Evolutionary conservation across 208 protist genomes (phyloP), one percentile per base, ranked within the genome.

Genomic region (Zelonia costaricensis): DNA sequence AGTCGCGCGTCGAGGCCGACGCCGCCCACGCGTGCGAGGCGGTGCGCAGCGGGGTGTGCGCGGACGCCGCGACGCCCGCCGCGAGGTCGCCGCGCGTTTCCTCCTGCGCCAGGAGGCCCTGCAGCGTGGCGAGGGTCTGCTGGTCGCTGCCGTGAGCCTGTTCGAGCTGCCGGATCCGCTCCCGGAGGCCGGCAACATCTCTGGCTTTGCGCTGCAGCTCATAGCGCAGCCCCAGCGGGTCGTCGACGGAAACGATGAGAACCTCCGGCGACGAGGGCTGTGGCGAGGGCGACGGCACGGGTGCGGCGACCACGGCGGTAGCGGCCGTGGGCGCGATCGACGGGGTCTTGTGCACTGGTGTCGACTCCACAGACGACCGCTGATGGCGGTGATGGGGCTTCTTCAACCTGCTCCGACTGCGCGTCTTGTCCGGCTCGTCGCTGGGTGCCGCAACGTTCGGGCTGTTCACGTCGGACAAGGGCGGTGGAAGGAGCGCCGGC

Each of bases 131-230:
- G 5, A 86, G 48, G 3, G 69, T 69, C 23, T 83, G 63, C 25
- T 30, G 53, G 31, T 84, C 71, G 12, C 49, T 51, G n/a, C 22
- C 23, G 28, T 47, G 62, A 4, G 57, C 54, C 35, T 30, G 42
- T n/a, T 69, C 62, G 20, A 76, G 69, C 59, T 83, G 73, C 3
- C 63, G 74, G 27, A 83, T 42, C 0, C 66, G 55, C 33, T 78
- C 76, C 44, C 78, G 63, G 30, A 83, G 44, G 33, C 66, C 63
- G 20, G 62, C 62, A 33, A 79, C 71, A 42, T 60, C 64, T 1
- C 76, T 56, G 8, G 52, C 40, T 56, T 80, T 80, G 45, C 66
- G 51, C 43, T 70, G 61, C 39, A 80, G 63, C 47, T 86, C 72
- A 43, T 80, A 60, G 4, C 36, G 45, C 27, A 81, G 40, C 20